Evolutionary conservation across 192 early-diverging fungal species (phyloP).

Genomic region (Coemansia sp.): DNA sequence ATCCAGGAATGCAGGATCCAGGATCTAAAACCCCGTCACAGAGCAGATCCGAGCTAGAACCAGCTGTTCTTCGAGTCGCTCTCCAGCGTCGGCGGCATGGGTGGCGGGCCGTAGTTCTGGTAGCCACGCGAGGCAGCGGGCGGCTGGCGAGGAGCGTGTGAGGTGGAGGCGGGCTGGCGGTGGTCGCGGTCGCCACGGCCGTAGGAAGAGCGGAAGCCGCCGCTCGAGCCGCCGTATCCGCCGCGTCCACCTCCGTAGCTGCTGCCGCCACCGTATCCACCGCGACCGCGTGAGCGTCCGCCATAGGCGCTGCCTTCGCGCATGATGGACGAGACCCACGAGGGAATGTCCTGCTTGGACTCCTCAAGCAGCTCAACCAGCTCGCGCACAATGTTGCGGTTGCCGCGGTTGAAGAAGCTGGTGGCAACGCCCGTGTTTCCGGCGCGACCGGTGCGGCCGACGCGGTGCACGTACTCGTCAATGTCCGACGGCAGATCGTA

Average conservation of each 20-base stretch:
- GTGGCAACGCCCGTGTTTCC: constrained; percentile 92
- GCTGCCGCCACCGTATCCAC: constrained; percentile 53
- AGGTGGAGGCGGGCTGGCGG: constrained; percentile 18
- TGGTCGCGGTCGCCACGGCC: constrained; percentile 43
- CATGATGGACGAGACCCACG: constrained; percentile 73
- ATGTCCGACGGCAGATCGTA: constrained; percentile 95
- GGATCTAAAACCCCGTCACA: too few species aligned
- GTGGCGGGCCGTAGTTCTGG: constrained; percentile 20
- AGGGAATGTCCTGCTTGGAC: constrained; percentile 91
- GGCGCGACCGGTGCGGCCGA: constrained; percentile 97
- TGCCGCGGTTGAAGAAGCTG: constrained; percentile 90
- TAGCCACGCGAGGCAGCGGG: constrained; percentile 13
- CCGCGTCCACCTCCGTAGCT: constrained; percentile 43
- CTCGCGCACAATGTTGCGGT: constrained; percentile 80
- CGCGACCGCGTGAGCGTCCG: constrained; percentile 60
- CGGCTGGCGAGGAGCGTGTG: constrained; percentile 5
- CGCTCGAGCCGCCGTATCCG: constrained; percentile 21
- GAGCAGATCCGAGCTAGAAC: constrained; percentile 51
- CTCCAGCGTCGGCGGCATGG: constrained; percentile 37
- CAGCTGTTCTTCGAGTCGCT: constrained; percentile 61
- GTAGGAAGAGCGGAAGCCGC: constrained; percentile 35
- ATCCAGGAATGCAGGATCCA: too few species aligned
- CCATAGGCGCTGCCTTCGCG: constrained; percentile 59
- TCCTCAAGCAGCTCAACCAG: constrained; percentile 87
- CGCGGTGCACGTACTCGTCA: constrained; percentile 99